Conservation (phyloP, 257 asterid species). For the Nicotiana tabacum region DNA sequence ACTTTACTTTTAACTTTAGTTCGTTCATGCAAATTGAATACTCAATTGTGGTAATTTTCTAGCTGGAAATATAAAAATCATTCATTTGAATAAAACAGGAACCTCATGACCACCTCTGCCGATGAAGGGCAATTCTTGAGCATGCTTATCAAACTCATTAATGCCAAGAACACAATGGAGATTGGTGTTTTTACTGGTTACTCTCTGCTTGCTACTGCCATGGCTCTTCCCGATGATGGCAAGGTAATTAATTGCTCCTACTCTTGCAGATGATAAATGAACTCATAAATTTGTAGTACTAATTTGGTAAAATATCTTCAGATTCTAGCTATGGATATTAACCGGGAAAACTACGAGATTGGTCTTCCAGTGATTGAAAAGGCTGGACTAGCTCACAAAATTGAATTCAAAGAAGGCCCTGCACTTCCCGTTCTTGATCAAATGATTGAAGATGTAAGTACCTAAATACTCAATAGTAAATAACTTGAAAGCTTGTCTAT, state of each 20-base stretch:
- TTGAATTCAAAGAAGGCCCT: conserved; percentile 30
- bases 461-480: neutral
- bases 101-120: conserved; percentile 53
- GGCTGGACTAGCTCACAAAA: conserved; percentile 42
- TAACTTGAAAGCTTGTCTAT: neutral
- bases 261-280: neutral
- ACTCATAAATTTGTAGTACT: too few relatives aligned
- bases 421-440: conserved; percentile 18
- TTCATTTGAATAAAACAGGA: conserved; percentile 23
- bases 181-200: conserved; percentile 62
- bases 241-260: conserved; percentile 18
- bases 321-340: conserved; percentile 53
- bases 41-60: neutral
- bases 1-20: neutral
- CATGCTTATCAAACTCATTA: conserved; percentile 50
- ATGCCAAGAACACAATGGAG: conserved; percentile 50
- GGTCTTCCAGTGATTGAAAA: conserved; percentile 53
- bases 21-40: neutral
- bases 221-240: conserved; percentile 52
- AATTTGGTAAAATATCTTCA: neutral
- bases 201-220: conserved; percentile 55
- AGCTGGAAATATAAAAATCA: neutral
- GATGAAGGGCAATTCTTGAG: conserved; percentile 52
- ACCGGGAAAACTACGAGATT: conserved; percentile 40
- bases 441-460: conserved; percentile 15